phyloP scores from a whole-genome alignment of 768 basidiomycete genomes.

The Termitomyces heimii region DNA sequence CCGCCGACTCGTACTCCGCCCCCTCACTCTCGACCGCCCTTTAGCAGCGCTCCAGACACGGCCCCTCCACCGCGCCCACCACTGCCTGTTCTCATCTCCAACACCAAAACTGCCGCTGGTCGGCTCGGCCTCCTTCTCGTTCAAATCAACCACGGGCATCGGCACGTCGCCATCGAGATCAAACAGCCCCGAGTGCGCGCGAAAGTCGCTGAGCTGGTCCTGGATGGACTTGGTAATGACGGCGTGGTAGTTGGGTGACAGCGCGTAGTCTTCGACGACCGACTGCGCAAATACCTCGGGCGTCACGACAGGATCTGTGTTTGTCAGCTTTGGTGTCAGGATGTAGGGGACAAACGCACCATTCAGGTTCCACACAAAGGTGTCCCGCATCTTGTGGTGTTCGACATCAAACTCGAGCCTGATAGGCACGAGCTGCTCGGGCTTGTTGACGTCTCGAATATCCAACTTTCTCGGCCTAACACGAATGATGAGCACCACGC shows the following conservation, averaged over 20 bases:
- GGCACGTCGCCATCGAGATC: background rate
- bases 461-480: conserved; percentile 56
- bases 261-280: conserved; percentile 84
- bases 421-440: conserved; percentile 88
- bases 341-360: conserved; percentile 48
- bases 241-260: conserved; percentile 57
- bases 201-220: conserved; percentile 81
- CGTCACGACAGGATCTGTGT: conserved; percentile 78
- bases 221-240: conserved; percentile 79
- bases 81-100: conserved; percentile 13
- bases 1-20: conserved; percentile 3
- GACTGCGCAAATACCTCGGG: conserved; percentile 89
- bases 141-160: conserved; percentile 28
- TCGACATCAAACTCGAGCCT: conserved; percentile 97
- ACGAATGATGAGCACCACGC: background rate
- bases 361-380: conserved; percentile 95
- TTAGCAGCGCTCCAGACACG: background rate
- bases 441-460: conserved; percentile 48
- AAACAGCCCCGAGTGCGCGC: conserved; percentile 54
- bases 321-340: background rate
- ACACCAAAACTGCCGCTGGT: background rate
- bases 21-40: background rate
- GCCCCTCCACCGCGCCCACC: conserved; percentile 17
- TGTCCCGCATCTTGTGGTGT: conserved; percentile 89
- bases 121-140: conserved; percentile 10